Percentiles rank a stretch among this genome's conserved stretches.
These are phyloP conservation scores for Penicillium malachiteum DNA, from an alignment of 495 filamentous ascomycete genomes.

Conservation along the genomic window DNA sequence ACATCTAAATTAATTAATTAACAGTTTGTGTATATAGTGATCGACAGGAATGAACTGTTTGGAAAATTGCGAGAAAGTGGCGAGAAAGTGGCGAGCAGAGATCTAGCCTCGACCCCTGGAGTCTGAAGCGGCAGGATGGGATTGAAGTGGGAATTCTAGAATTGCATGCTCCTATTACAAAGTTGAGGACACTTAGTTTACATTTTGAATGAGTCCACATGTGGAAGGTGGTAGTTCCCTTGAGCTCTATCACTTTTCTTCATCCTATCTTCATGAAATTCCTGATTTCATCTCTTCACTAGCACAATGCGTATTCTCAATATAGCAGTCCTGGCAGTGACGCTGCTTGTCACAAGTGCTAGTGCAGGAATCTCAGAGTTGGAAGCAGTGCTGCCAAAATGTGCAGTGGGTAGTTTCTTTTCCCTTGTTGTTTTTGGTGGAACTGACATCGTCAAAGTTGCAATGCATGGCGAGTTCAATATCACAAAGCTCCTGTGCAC, in stretches of 20 bases:
- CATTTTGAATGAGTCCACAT: no score
- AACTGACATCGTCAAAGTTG: slow-evolving; percentile 17
- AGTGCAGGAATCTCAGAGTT: slow-evolving; percentile 12
- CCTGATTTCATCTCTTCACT: no score
- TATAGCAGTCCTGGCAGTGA: slow-evolving; percentile 1
- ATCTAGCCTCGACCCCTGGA: neutral
- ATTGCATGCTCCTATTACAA: no score
- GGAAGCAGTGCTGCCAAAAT: slow-evolving; percentile 12
- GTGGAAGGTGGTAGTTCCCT: no score
- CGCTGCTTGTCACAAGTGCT: slow-evolving; percentile 3
- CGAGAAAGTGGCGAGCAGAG: neutral
- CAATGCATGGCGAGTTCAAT: slow-evolving; percentile 24
- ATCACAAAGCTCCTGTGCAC: slow-evolving; percentile 21
- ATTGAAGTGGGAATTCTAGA: neutral
- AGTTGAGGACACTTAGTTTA: no score
- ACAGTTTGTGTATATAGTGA: neutral
- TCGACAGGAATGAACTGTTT: slow-evolving; percentile 4
- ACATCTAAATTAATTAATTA: neutral
- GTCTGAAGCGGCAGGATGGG: neutral
- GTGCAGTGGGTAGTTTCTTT: slow-evolving; percentile 14
- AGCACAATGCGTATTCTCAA: no score
- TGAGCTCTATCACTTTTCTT: no score
- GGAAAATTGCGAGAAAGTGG: neutral
- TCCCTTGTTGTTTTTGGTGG: neutral
- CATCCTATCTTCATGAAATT: no score